phyloP scores from a whole-genome alignment of 2,329 filamentous ascomycete species.

The Neonectria sp. region DNA sequence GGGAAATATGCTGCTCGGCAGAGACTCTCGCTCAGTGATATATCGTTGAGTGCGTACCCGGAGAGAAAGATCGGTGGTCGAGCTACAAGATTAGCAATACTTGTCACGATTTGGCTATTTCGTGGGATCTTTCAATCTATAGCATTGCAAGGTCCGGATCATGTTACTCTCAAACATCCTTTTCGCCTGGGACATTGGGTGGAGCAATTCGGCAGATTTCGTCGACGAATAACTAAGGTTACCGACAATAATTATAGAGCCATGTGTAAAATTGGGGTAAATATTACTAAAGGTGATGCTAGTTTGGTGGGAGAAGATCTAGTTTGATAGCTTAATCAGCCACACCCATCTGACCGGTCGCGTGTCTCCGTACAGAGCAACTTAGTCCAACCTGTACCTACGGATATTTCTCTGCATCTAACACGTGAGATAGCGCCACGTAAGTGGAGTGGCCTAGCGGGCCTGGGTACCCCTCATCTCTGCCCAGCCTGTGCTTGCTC shows the following conservation, averaged over 20 bases:
- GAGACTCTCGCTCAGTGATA: conserved; percentile 28
- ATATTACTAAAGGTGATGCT: background rate
- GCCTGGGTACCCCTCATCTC: background rate
- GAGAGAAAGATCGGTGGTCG: conserved; percentile 28
- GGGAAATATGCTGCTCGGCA: conserved; percentile 41
- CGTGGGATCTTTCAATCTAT: no score
- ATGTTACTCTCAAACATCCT: no score
- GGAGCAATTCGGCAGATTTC: no score
- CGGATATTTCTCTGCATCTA: background rate
- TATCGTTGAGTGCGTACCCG: conserved; percentile 30
- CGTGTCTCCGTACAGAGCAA: background rate
- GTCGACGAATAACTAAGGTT: no score
- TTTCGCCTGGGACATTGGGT: no score
- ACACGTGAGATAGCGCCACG: conserved; percentile 1
- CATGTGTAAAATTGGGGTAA: background rate
- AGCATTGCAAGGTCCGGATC: no score
- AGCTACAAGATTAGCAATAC: conserved; percentile 9
- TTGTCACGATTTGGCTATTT: no score
- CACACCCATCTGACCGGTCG: background rate
- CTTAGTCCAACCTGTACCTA: background rate
- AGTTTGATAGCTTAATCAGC: background rate
- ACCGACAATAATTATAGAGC: no score
- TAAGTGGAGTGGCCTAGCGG: background rate
- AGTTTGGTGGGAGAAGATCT: no score
- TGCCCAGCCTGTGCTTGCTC: background rate